A percentile compares a stretch with the other conserved stretches of the same genome.
Conservation (phyloP, 2,329 filamentous ascomycete genomes). For the Colletotrichum ledebouriae region DNA sequence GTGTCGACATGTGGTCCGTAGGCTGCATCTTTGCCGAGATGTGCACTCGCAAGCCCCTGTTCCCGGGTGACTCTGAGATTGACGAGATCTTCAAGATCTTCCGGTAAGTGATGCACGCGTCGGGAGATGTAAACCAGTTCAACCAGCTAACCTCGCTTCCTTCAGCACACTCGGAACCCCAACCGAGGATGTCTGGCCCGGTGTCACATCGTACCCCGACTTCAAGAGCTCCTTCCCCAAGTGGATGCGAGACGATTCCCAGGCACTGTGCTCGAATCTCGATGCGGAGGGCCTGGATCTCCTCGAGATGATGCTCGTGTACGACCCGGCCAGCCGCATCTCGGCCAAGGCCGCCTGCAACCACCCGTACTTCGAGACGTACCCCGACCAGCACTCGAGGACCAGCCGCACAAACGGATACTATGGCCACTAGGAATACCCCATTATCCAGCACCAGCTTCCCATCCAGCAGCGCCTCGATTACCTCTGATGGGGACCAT, state of each 20-base stretch:
- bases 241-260: conserved; percentile 80
- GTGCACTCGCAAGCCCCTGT: conserved; percentile 93
- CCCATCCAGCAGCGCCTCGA: conserved; percentile 32
- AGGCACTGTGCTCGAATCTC: conserved; percentile 77
- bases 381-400: conserved; percentile 47
- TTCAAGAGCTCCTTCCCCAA: conserved; percentile 95
- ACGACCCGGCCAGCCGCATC: conserved; percentile 87
- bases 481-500: conserved; percentile 20
- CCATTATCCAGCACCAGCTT: conserved; percentile 26
- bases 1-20: conserved; percentile 96
- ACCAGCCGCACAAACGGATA: conserved; percentile 42
- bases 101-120: conserved; percentile 67
- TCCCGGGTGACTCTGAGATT: conserved; percentile 92
- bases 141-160: conserved; percentile 42
- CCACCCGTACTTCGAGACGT: conserved; percentile 82
- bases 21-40: conserved; percentile 97
- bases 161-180: conserved; percentile 84
- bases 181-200: conserved; percentile 85
- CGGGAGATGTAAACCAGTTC: no score
- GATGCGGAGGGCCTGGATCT: conserved; percentile 80
- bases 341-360: conserved; percentile 89
- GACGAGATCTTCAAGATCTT: conserved; percentile 95
- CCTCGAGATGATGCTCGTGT: conserved; percentile 80
- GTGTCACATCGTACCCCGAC: conserved; percentile 94
- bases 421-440: conserved; percentile 41